Base-by-base conservation (phyloP, 1,284 basidiomycete species). In the Moniliophthora roreri region DNA sequence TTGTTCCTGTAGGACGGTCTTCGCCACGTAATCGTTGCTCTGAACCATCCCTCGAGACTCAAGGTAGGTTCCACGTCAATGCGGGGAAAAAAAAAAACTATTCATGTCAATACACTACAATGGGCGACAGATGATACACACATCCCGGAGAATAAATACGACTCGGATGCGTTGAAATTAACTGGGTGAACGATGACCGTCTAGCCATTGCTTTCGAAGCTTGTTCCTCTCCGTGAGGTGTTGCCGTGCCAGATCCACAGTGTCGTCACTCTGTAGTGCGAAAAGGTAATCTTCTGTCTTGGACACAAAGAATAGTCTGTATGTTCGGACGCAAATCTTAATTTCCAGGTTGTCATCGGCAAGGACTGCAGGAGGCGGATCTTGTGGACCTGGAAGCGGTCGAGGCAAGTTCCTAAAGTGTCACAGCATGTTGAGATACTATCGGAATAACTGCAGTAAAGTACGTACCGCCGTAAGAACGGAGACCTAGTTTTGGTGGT, bases 281-380 rank as follows among this genome's bases (percentile, higher is more conserved):
- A 80, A 80, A 53, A 89, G 71, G 59, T 81, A 79, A 58, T 91
- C 89, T 60, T 89, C 89, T 36, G 86, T 84, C 18, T 74, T 68
- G 0, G 89, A 78, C 11, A 91, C 90, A 65, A 87, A 94, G 74
- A 95, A 95, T 52, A 95, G 74, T 24, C 88, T 80, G 66, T 94
- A 95, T 23, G 89, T 94, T 49, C 90, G 84, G 35, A 92, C 79
- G 65, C 91, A 94, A 51, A 95, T 82, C 60, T 90, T 89, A 65
- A 94, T 88, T 65, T 92, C 89, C 16, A 95, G 78, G 2, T 78
- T 76, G 36, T 85, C 84, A 28, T 72, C 75, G 0, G 82, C 80
- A 18, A 75, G 60, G 23, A 82, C 72, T n/a, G 76, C 72, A 0
- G 76, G 78, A 9, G 68, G 64, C 2, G 65, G 60, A 10, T 70